Conservation (phyloP, 768 basidiomycete species). For the Xerocomellus amylosporus region DNA sequence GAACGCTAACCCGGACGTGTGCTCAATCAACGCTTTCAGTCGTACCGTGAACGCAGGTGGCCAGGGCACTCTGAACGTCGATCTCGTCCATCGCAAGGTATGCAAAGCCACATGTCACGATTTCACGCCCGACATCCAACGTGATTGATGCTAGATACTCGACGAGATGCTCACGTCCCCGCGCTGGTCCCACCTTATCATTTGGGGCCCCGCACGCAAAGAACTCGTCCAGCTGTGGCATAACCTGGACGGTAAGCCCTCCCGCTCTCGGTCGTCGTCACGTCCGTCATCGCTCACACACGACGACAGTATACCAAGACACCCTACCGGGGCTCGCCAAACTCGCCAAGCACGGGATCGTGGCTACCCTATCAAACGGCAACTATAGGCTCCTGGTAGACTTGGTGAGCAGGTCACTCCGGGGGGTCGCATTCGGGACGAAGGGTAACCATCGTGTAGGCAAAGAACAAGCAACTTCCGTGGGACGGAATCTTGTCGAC, state of each 20-base stretch:
- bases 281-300: conserved; percentile 30
- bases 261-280: not conserved
- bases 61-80: conserved; percentile 48
- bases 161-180: conserved; percentile 50
- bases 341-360: conserved; percentile 49
- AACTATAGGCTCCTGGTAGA: conserved; percentile 59
- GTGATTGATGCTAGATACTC: conserved; percentile 43
- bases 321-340: conserved; percentile 44
- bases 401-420: conserved; percentile 40
- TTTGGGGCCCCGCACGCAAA: conserved; percentile 43
- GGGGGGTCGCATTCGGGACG: not conserved
- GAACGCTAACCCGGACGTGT: no score
- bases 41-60: conserved; percentile 45
- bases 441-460: conserved; percentile 35
- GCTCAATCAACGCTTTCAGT: conserved; percentile 26
- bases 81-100: conserved; percentile 56
- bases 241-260: conserved; percentile 44
- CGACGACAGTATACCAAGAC: conserved; percentile 58
- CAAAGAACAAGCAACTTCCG: conserved; percentile 57
- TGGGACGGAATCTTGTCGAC: conserved; percentile 65
- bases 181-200: conserved; percentile 46
- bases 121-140: not conserved
- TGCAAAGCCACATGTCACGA: not conserved
- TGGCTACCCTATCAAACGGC: conserved; percentile 61
- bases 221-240: conserved; percentile 59